Evolutionary conservation across 1,284 basidiomycete genomes (phyloP), one percentile per base, ranked within the genome.

Genomic region (Leccinum pseudoinsigne): DNA sequence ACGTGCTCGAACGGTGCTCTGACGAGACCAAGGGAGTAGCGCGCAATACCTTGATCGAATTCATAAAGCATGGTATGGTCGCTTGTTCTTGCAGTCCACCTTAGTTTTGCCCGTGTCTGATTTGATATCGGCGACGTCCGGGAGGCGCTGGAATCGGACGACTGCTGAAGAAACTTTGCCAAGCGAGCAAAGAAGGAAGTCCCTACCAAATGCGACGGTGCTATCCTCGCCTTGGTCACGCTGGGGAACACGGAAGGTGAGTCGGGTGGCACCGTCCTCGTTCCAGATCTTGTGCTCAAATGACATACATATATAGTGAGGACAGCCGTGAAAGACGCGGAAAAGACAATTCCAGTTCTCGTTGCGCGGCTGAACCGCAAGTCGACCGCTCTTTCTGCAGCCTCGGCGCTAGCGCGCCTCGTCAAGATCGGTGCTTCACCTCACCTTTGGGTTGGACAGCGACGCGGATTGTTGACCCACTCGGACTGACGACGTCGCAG

Each of bases 1-100:
- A 76, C n/a, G 64, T 68, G 65, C 64, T 76, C 1, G 58, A 68
- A 34, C 62, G 50, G 14, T 73, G 68, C 50, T 74, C 68, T 21
- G 62, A 63, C 3, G 65, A 72, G 54, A 62, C 65, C 14, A 73
- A 65, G 55, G 57, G 62, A 36, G 62, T 64, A 1, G 54, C 63
- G 1, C 62, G 69, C 8, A 18, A 58, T 14, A 66, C 66, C 10
- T 47, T 75, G 58, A 55, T 62, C 16, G 11, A 58, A 9, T 73
- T 75, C n/a, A 63, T 63, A 14, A 31, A 59, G 18, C 23, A 72
- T 59, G 65, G 72, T 73, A 62, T 10, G 18, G 21, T 40, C 10
- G 9, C 36, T 23, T 26, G 21, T 54, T 28, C 9, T n/a, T 45
- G 42, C n/a, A 18, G 42, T 45, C n/a, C n/a, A 45, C 18, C n/a